Evolutionary conservation across 805 yeast species (phyloP).

Genomic region (Tanozyma kutaoensis): DNA sequence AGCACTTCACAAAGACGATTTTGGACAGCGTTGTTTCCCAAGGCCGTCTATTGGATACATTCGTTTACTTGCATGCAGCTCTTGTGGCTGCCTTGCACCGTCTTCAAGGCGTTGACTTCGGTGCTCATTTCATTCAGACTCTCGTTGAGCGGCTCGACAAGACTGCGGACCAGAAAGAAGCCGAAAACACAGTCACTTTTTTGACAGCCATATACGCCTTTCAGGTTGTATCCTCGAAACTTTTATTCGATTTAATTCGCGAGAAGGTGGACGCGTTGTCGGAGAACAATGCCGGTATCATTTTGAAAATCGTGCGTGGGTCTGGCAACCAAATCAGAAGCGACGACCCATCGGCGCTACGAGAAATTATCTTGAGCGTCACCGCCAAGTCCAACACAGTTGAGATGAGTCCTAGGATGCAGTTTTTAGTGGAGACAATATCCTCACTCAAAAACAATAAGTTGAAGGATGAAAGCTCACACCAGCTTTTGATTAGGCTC

Average conservation of each 20-base stretch:
- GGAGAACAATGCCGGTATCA: constrained; percentile 65
- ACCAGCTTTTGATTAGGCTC: constrained; percentile 41
- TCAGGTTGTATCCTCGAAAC: constrained; percentile 58
- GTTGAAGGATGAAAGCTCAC: constrained; percentile 39
- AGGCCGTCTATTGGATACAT: constrained; percentile 61
- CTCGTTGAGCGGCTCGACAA: constrained; percentile 59
- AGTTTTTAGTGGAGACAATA: constrained; percentile 75
- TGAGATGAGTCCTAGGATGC: constrained; percentile 47
- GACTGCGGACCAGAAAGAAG: constrained; percentile 34
- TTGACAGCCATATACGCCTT: constrained; percentile 67
- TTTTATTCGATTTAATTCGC: constrained; percentile 67
- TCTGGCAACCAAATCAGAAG: constrained; percentile 78
- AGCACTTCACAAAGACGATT: constrained; percentile 47
- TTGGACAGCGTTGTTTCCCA: constrained; percentile 51
- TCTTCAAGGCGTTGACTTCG: constrained; percentile 76
- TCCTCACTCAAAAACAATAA: constrained; percentile 81
- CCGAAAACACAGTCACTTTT: constrained; percentile 58
- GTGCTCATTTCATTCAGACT: constrained; percentile 73
- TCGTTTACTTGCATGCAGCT: constrained; percentile 69
- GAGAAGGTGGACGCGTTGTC: constrained; percentile 39
- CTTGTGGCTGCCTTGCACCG: constrained; percentile 64
- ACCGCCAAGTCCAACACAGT: constrained; percentile 26
- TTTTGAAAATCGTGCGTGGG: constrained; percentile 57
- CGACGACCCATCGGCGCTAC: constrained; percentile 81
- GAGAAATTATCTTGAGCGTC: constrained; percentile 55